Evolutionary conservation across 2,329 filamentous ascomycete genomes (phyloP).

Genomic region (Xylaria sp.): DNA sequence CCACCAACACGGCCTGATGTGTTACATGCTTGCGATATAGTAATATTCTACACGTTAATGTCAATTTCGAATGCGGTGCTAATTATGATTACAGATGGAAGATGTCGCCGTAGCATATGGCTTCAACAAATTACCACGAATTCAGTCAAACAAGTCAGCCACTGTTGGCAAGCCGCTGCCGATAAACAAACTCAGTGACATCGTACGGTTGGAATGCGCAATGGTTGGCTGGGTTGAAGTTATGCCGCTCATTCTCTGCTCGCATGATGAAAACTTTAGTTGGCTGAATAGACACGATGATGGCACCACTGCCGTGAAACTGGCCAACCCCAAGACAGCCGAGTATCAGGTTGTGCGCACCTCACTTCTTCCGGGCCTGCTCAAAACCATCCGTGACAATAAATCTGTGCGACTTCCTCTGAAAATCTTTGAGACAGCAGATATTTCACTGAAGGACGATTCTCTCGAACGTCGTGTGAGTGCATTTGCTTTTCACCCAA

Average conservation of each 20-base stretch:
- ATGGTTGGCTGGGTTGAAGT: slow-evolving; percentile 98
- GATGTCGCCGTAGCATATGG: slow-evolving; percentile 96
- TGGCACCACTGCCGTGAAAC: slow-evolving; percentile 70
- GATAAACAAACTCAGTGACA: slow-evolving; percentile 94
- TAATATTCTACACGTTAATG: background rate
- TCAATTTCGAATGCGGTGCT: background rate
- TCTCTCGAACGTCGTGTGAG: slow-evolving; percentile 66
- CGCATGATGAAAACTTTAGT: slow-evolving; percentile 96
- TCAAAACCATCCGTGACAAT: slow-evolving; percentile 82
- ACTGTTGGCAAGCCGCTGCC: slow-evolving; percentile 84
- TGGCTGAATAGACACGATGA: slow-evolving; percentile 85
- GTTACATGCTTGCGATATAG: slow-evolving; percentile 91
- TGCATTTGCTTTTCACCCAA: background rate
- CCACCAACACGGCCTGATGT: slow-evolving; percentile 93
- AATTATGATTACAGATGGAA: slow-evolving; percentile 68
- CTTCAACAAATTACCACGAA: slow-evolving; percentile 92
- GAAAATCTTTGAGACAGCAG: slow-evolving; percentile 79
- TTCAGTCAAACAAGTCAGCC: slow-evolving; percentile 74
- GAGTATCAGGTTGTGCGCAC: slow-evolving; percentile 84
- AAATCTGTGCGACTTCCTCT: slow-evolving; percentile 76
- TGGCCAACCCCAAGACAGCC: slow-evolving; percentile 78
- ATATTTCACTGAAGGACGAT: slow-evolving; percentile 87
- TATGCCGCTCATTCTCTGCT: slow-evolving; percentile 94
- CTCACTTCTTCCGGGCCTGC: slow-evolving; percentile 72
- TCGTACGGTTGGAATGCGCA: slow-evolving; percentile 84